Evolutionary conservation across 805 yeast genomes (phyloP).

Genomic region (Kazachstania kunashirensis): DNA sequence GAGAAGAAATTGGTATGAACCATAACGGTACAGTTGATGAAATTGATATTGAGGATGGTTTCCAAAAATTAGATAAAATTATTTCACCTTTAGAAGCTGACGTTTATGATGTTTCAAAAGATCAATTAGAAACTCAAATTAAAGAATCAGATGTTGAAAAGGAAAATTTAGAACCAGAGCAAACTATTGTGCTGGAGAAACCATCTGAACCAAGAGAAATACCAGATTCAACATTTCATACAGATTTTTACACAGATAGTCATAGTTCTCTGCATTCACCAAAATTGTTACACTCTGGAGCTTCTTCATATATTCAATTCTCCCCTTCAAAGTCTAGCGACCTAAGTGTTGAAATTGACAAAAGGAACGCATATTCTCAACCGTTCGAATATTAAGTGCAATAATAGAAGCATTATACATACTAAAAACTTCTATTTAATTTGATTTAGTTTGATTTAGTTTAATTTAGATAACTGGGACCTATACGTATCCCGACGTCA

Average conservation of each 20-base stretch:
- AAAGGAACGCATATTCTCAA: constrained; percentile 26
- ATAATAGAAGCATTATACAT: no score
- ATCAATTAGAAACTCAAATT: not conserved
- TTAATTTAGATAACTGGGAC: no score
- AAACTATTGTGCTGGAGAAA: not conserved
- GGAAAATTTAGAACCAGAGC: constrained; percentile 1
- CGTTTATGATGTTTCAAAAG: not conserved
- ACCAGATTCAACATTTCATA: not conserved
- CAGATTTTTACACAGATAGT: constrained; percentile 1
- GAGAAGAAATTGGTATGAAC: no score
- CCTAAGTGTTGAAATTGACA: constrained; percentile 16
- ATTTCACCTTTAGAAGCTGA: not conserved
- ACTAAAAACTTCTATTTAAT: no score
- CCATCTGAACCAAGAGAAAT: not conserved
- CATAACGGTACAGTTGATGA: not conserved
- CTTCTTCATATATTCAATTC: constrained; percentile 11
- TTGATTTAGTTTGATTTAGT: no score
- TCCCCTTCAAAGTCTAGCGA: constrained; percentile 20
- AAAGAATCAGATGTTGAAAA: not conserved
- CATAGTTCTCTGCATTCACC: constrained; percentile 6
- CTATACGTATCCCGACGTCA: no score
- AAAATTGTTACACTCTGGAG: constrained; percentile 1
- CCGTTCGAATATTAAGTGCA: constrained; percentile 18
- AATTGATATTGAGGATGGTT: not conserved
- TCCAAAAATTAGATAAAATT: not conserved